A percentile compares a stretch with the other conserved stretches of the same genome.
Conservation (phyloP, 2,329 filamentous ascomycete species). For the Calonectria pauciramosa region DNA sequence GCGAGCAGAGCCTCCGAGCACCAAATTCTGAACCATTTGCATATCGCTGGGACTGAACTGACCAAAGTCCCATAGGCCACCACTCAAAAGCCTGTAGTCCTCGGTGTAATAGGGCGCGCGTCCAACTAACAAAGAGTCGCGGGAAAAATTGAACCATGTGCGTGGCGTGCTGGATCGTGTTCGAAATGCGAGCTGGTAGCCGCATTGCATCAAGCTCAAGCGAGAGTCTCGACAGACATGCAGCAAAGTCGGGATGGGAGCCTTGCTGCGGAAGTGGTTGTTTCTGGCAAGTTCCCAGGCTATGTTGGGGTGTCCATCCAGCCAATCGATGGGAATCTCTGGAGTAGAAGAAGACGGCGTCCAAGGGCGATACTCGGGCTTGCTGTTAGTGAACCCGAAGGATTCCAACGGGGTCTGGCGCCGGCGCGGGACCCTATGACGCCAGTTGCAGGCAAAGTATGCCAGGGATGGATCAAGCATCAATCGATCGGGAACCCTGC, state of each 20-base stretch:
- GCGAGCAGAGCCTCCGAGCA: background rate
- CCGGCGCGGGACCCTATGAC: background rate
- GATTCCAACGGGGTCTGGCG: background rate
- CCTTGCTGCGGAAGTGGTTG: background rate
- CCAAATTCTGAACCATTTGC: background rate
- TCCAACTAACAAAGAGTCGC: background rate
- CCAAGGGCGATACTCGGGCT: background rate
- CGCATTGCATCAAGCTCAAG: background rate
- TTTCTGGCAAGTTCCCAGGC: background rate
- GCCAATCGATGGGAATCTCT: background rate
- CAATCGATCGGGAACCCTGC: background rate
- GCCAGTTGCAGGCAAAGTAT: background rate
- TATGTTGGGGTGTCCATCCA: background rate
- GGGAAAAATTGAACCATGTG: constrained; percentile 1
- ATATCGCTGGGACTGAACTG: background rate
- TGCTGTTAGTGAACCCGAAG: background rate
- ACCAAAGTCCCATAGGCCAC: background rate
- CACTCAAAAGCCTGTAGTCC: background rate
- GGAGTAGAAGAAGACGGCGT: background rate
- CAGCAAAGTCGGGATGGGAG: background rate
- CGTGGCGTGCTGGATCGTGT: background rate
- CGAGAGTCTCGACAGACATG: background rate
- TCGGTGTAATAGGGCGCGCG: rapidly evolving
- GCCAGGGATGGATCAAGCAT: background rate
- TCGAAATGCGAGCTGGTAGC: background rate